Percentiles rank a stretch among this genome's conserved stretches.
Evolutionary conservation across 2,329 filamentous ascomycete species (phyloP).

Genomic region (Leptographium radiaticola): DNA sequence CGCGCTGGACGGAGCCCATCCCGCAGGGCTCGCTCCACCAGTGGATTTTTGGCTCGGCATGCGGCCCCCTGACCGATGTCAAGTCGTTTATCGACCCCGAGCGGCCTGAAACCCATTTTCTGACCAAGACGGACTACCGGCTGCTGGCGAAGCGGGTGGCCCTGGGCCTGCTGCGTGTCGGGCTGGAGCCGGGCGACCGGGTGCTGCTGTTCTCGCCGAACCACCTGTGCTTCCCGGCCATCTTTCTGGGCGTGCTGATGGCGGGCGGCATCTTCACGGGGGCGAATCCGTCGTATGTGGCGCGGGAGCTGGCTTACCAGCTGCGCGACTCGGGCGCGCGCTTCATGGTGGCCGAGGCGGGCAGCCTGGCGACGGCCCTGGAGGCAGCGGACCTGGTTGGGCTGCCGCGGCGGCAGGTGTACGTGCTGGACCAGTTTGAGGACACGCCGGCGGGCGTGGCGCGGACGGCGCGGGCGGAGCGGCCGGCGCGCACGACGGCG

Average conservation of each 20-base stretch:
- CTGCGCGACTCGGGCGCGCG: constrained; percentile 55
- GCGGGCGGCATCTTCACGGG: constrained; percentile 68
- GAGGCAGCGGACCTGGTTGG: constrained; percentile 50
- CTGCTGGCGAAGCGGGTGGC: constrained; percentile 62
- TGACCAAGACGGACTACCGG: constrained; percentile 53
- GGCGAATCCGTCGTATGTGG: constrained; percentile 33
- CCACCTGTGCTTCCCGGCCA: constrained; percentile 56
- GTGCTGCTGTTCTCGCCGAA: constrained; percentile 65
- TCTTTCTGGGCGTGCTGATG: constrained; percentile 63
- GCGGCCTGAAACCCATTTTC: constrained; percentile 50
- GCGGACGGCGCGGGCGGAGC: constrained; percentile 9
- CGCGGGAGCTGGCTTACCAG: constrained; percentile 63
- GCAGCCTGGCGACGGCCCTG: constrained; percentile 46
- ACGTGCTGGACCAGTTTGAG: constrained; percentile 45
- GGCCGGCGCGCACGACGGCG: constrained; percentile 8
- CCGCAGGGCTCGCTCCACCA: constrained; percentile 37
- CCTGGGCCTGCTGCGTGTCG: constrained; percentile 49
- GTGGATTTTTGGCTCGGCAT: constrained; percentile 41
- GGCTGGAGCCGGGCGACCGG: constrained; percentile 54
- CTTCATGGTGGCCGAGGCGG: constrained; percentile 52
- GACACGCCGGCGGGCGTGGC: constrained; percentile 22
- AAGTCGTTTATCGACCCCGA: constrained; percentile 50
- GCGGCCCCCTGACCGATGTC: constrained; percentile 27
- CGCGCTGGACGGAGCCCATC: constrained; percentile 30
- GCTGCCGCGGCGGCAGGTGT: constrained; percentile 42